Base-by-base conservation (phyloP, 495 filamentous ascomycete species). In the Wilcoxina mikolae region DNA sequence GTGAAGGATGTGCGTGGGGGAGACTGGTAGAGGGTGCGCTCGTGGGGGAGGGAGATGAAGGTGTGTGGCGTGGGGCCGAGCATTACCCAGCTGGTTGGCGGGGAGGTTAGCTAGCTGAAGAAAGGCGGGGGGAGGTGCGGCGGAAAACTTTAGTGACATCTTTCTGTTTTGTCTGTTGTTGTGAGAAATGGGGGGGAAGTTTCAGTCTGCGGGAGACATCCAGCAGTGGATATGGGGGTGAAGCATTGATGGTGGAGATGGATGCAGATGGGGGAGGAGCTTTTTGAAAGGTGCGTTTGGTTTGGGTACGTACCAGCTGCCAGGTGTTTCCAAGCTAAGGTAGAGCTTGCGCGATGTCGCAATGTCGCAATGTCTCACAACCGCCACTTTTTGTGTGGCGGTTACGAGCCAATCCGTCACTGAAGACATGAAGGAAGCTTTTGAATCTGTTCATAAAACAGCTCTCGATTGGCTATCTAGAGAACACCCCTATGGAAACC, bases 1-100 rank as follows among this genome's bases (percentile, higher is more conserved):
- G 76, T 70, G 29, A 89, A 65, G 42, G 74, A 72, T 28, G 82
- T 85, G 52, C 84, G 77, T n/a, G 80, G 73, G 38, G 83, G 84
- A 0, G 84, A 85, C 27, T 74, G 78, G 69, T 79, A 84, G 54
- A 87, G 72, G 23, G 76, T 72, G 24, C 74, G 75, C 69, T 89
- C 84, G 61, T 76, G 75, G 15, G 83, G 81, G 47, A 88, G 74
- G 53, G 75, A 79, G 49, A 85, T 74, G 66, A 87, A 88, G 56
- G 73, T 70, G 56, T 79, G 73, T 3, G 57, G 54, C 3, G 45
- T 57, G 12, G 66, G 69, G 25, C 79, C 73, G 45, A 85, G 76
- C 84, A 87, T 88, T 42, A 89, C 84, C 85, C 85, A 87, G 70
- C 84, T 79, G 63, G 65, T 64, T n/a, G n/a, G n/a, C n/a, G n/a